Base-by-base conservation (phyloP, 352 stramenopile species). In the Globisporangium uncinulatum region DNA sequence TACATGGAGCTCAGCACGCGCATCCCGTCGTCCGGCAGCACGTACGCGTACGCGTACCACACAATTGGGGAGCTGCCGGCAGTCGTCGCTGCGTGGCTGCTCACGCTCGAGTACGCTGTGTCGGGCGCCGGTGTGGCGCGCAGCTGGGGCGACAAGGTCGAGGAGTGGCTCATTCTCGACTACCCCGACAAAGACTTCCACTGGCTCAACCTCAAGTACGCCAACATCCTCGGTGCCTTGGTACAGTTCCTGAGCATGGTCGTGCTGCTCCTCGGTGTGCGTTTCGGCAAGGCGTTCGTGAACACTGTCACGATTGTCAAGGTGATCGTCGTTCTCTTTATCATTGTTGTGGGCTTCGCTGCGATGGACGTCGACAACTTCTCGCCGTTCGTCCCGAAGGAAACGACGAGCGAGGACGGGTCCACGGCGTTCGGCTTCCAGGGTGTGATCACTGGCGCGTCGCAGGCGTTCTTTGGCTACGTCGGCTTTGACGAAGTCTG, bases 401-500 rank as follows among this genome's bases (percentile, higher is more conserved):
- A 71, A 11, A 36, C 57, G 0, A 51, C 60, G n/a, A 57, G 66
- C 4, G 43, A 63, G 29, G 44, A 63, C 29, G 70, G 70, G 13
- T 46, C 42, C 3, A 63, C 65, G 54, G 46, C 67, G 2, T 83
- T 79, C 53, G 84, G 84, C 19, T 62, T 67, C 13, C 68, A 79
- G 41, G 84, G 84, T 5, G 75, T 97, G 54, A 72, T 97, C 44
- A 78, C 77, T 11, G 90, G 89, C 11, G 75, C 85, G 9, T 88
- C 89, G 17, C 84, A 89, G 42, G 89, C 86, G 4, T 97, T 97
- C 64, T 98, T 98, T 70, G 92, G 92, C 39, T 97, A 95, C 60
- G 67, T 98, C 20, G 94, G 94, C 21, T 98, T 97, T 64, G 94
- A 98, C 69, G 92, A 97, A 60, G 75, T 98, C 21, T 96, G 87